Conservation (phyloP, 2,329 filamentous ascomycete genomes). For the Xylaria polymorpha region DNA sequence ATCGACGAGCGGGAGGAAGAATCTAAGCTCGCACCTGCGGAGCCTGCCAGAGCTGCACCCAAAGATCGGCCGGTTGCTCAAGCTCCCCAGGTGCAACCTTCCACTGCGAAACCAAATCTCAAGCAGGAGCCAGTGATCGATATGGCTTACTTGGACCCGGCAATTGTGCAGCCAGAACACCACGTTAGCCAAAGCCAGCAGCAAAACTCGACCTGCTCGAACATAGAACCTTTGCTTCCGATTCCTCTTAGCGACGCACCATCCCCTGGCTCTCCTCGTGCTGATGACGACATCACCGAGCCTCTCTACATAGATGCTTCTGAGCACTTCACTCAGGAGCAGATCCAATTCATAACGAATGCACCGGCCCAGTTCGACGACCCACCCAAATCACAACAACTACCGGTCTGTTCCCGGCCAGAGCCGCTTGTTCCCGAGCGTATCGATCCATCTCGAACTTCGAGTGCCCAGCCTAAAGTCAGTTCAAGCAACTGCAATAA, state of each 20-base stretch:
- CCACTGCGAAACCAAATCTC: not conserved
- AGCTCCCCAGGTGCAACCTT: constrained; percentile 28
- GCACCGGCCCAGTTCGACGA: constrained; percentile 16
- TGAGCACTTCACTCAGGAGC: constrained; percentile 52
- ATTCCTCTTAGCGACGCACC: constrained; percentile 11
- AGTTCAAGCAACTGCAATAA: constrained; percentile 21
- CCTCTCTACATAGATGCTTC: constrained; percentile 59
- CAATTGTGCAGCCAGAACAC: constrained; percentile 12
- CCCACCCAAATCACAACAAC: constrained; percentile 9
- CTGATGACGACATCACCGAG: constrained; percentile 55
- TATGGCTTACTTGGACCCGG: not conserved
- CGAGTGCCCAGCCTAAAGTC: constrained; percentile 19
- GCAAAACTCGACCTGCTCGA: constrained; percentile 20
- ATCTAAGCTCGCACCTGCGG: constrained; percentile 21
- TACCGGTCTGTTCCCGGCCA: constrained; percentile 25
- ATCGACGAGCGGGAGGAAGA: constrained; percentile 39
- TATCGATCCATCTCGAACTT: constrained; percentile 8
- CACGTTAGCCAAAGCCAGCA: constrained; percentile 5
- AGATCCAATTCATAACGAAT: constrained; percentile 29
- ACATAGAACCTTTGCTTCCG: constrained; percentile 12
- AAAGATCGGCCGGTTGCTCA: constrained; percentile 15
- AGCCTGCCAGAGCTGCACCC: constrained; percentile 8
- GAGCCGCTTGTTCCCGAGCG: constrained; percentile 24
- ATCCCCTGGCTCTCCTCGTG: constrained; percentile 12
- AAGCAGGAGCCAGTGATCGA: constrained; percentile 28